Conservation (phyloP, 1,284 basidiomycete species). For the Stygiomarasmius scandens region DNA sequence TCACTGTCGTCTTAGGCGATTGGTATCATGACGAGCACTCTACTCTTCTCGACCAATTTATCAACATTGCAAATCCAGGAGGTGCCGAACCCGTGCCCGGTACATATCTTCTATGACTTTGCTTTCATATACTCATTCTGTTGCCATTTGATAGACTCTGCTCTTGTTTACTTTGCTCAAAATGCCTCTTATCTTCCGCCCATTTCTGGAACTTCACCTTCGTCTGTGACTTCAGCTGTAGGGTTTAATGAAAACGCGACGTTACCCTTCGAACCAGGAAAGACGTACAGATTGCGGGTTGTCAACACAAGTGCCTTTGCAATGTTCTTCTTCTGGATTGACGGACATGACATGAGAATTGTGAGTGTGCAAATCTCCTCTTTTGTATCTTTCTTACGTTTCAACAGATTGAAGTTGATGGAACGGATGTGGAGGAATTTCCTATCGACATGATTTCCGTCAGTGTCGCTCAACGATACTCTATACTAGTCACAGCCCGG, state of each 20-base stretch:
- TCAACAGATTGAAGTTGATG: conserved; percentile 64
- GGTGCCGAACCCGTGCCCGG: conserved; percentile 88
- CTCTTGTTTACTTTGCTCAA: conserved; percentile 83
- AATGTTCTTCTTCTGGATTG: conserved; percentile 86
- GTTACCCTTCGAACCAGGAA: conserved; percentile 81
- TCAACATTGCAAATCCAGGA: conserved; percentile 75
- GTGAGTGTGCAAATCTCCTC: neutral
- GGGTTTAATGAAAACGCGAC: conserved; percentile 88
- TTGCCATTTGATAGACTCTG: conserved; percentile 58
- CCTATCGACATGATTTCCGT: conserved; percentile 72
- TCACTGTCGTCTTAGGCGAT: conserved; percentile 80
- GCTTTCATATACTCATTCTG: neutral
- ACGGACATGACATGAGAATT: conserved; percentile 82
- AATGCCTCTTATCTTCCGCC: conserved; percentile 72
- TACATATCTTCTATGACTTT: conserved; percentile 28
- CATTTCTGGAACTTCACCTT: conserved; percentile 36
- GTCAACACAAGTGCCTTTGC: conserved; percentile 78
- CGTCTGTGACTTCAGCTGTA: conserved; percentile 54
- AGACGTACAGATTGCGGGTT: conserved; percentile 75
- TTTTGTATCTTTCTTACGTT: neutral
- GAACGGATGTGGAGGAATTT: conserved; percentile 79
- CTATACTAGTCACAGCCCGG: conserved; percentile 85
- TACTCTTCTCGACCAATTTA: conserved; percentile 67
- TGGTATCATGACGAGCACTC: conserved; percentile 84
- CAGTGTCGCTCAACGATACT: conserved; percentile 90